Conservation (phyloP, 805 yeast species). For the Metschnikowia aberdeeniae region DNA sequence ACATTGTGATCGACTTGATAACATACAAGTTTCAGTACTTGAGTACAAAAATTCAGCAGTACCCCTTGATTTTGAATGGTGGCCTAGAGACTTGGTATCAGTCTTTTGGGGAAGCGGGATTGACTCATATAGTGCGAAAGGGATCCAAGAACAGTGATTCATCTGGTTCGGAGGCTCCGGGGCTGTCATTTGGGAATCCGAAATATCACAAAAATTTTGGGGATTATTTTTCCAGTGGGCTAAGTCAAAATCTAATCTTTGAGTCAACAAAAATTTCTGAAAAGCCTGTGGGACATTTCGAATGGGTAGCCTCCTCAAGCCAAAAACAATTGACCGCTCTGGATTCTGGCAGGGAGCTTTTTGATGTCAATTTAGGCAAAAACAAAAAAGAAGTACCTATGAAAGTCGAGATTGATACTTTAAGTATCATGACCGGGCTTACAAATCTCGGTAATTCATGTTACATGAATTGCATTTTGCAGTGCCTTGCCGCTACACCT, state of each 20-base stretch:
- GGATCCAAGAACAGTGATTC: constrained; percentile 3
- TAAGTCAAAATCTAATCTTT: background rate
- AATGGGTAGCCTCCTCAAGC: background rate
- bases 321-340: too few species aligned
- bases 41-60: constrained; percentile 28
- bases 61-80: constrained; percentile 35
- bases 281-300: background rate
- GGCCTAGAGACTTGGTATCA: constrained; percentile 35
- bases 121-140: constrained; percentile 4
- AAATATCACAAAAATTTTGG: constrained; percentile 12
- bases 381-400: background rate
- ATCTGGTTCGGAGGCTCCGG: constrained; percentile 16
- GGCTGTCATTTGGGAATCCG: background rate
- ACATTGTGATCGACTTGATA: constrained; percentile 38
- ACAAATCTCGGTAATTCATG: constrained; percentile 86
- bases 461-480: constrained; percentile 88
- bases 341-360: too few species aligned
- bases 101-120: constrained; percentile 24
- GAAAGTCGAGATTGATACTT: background rate
- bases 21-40: constrained; percentile 30
- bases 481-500: constrained; percentile 74
- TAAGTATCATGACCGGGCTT: constrained; percentile 59
- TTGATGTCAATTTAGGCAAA: too few species aligned
- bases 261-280: background rate
- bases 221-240: constrained; percentile 14